Conservation (phyloP, 2,329 filamentous ascomycete species). For the Pseudogymnoascus sp. region DNA sequence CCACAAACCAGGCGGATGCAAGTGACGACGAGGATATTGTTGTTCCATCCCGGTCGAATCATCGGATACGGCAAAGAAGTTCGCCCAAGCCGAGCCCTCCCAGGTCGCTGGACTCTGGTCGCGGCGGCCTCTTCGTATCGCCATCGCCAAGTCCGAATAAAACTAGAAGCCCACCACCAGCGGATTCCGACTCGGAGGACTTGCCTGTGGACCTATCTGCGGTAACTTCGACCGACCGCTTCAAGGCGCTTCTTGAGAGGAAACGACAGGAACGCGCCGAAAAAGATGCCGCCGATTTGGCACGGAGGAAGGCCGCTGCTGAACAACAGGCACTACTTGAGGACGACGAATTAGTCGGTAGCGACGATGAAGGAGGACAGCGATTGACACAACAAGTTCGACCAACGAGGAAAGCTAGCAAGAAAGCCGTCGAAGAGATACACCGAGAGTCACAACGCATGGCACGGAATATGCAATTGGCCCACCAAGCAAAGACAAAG, state of each 20-base stretch:
- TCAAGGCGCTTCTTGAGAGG: slow-evolving; percentile 62
- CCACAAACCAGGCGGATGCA: slow-evolving; percentile 4
- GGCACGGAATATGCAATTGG: slow-evolving; percentile 79
- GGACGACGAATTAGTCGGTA: slow-evolving; percentile 47
- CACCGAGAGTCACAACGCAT: slow-evolving; percentile 88
- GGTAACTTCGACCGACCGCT: slow-evolving; percentile 35
- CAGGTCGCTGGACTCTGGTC: background rate
- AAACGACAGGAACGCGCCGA: slow-evolving; percentile 65
- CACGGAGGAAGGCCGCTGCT: slow-evolving; percentile 33
- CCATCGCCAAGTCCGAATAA: slow-evolving; percentile 6
- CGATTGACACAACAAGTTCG: slow-evolving; percentile 60
- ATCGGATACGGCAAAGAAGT: slow-evolving; percentile 28
- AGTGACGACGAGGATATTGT: slow-evolving; percentile 34
- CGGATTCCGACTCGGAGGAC: slow-evolving; percentile 18
- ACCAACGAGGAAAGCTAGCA: slow-evolving; percentile 77
- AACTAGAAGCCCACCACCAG: slow-evolving; percentile 9
- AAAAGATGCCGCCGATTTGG: slow-evolving; percentile 49
- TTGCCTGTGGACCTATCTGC: slow-evolving; percentile 14
- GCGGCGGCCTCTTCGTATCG: slow-evolving; percentile 10
- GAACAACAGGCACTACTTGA: slow-evolving; percentile 40
- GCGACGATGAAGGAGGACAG: slow-evolving; percentile 53
- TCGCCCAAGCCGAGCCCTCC: slow-evolving; percentile 38
- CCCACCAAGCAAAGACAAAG: slow-evolving; percentile 80
- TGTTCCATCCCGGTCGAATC: slow-evolving; percentile 33
- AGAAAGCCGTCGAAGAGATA: slow-evolving; percentile 92